Evolutionary conservation across 805 yeast genomes (phyloP).

Genomic region (Isabelozyma heimii): DNA sequence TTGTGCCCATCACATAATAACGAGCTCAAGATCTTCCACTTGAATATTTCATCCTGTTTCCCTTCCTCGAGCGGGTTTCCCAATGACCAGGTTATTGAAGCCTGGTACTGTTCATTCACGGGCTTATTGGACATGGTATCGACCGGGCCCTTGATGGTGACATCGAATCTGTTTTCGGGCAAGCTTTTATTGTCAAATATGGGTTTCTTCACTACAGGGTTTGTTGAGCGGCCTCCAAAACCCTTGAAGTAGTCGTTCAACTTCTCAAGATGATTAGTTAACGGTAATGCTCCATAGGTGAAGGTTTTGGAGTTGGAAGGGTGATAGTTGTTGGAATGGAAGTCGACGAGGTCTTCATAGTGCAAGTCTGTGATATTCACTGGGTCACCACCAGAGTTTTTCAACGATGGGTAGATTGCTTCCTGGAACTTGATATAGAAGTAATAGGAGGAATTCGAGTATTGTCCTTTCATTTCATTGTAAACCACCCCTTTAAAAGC

Average conservation of each 20-base stretch:
- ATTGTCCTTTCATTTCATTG: constrained; percentile 98
- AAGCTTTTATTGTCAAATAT: constrained; percentile 35
- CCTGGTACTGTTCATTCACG: constrained; percentile 70
- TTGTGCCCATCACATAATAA: constrained; percentile 88
- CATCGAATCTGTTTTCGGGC: constrained; percentile 8
- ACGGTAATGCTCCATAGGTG: constrained; percentile 80
- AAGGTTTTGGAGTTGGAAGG: constrained; percentile 87
- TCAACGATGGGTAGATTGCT: constrained; percentile 76
- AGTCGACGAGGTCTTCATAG: constrained; percentile 73
- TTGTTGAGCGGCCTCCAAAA: constrained; percentile 50
- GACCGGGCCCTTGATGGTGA: constrained; percentile 60
- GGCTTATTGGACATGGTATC: constrained; percentile 57
- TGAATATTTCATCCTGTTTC: constrained; percentile 60
- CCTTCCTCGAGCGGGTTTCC: constrained; percentile 63
- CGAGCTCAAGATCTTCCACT: constrained; percentile 66
- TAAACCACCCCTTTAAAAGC: constrained; percentile 93
- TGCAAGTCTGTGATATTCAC: constrained; percentile 66
- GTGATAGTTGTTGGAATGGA: constrained; percentile 76
- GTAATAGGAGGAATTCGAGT: constrained; percentile 81
- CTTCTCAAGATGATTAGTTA: constrained; percentile 56
- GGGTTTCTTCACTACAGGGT: constrained; percentile 43
- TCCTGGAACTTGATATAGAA: constrained; percentile 84
- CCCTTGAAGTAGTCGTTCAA: constrained; percentile 48
- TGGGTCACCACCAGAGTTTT: constrained; percentile 96
- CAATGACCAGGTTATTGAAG: constrained; percentile 85